Conservation (phyloP, 371 early-diverging fungal genomes). For the Mycotypha africana region DNA sequence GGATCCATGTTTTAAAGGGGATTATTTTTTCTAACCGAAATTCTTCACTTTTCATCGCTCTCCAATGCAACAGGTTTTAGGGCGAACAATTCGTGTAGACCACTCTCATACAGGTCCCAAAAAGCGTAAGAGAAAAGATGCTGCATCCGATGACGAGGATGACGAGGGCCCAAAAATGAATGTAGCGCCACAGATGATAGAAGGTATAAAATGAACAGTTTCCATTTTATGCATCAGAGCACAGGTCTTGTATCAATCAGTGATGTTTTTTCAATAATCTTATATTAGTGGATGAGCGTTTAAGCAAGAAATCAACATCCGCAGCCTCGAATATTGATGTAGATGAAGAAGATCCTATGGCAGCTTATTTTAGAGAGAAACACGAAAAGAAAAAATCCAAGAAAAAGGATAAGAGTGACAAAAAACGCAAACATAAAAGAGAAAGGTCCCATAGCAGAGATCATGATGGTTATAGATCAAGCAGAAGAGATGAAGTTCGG, state of each 20-base stretch:
- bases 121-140: slow-evolving; percentile 28
- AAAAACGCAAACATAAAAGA: slow-evolving; percentile 9
- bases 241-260: not conserved
- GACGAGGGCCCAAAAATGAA: slow-evolving; percentile 76
- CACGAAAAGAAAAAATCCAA: slow-evolving; percentile 40
- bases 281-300: slow-evolving; percentile 9
- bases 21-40: too few relatives aligned
- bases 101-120: slow-evolving; percentile 50
- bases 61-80: slow-evolving; percentile 23
- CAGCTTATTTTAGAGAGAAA: slow-evolving; percentile 57
- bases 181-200: slow-evolving; percentile 55
- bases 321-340: too few relatives aligned
- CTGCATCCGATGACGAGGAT: slow-evolving; percentile 43
- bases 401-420: slow-evolving; percentile 20
- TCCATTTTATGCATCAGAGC: not conserved
- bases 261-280: too few relatives aligned
- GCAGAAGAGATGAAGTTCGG: too few relatives aligned
- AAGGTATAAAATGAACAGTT: slow-evolving; percentile 22
- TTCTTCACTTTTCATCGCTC: too few relatives aligned
- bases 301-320: slow-evolving; percentile 3
- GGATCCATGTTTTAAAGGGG: too few relatives aligned
- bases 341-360: slow-evolving; percentile 85
- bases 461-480: not conserved
- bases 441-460: slow-evolving; percentile 18
- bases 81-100: slow-evolving; percentile 32